Evolutionary conservation across 176 grass and related monocot genomes (phyloP), one percentile per base, ranked within the genome.

Genomic region (Paspalum vaginatum): DNA sequence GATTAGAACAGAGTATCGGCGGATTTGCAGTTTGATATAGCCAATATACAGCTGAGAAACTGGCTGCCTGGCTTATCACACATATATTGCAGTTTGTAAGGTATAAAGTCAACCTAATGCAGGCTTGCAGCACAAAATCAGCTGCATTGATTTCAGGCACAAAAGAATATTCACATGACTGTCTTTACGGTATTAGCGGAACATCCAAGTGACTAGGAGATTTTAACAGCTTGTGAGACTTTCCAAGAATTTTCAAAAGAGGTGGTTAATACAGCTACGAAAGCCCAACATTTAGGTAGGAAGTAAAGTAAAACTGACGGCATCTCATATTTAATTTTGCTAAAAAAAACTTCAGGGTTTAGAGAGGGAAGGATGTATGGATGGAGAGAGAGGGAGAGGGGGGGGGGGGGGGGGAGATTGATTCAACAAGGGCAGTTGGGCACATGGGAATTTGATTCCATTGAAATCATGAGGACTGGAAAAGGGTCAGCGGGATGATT

Each of bases 401-500:
- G n/a, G n/a, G n/a, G n/a, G n/a, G n/a, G n/a, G n/a, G 54, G 32
- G 32, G 32, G 32, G 32, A 32, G 32, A 32, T 1, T 32, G 3
- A n/a, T n/a, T 32, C 32, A 32, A 32, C 32, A 32, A 32, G 2
- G 32, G 32, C 32, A 32, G 32, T 32, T 11, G 55, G 8, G 54
- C 18, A 7, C 20, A 10, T 18, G 12, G 24, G 13, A 27, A 62
- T 27, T 76, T 39, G 42, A 68, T 69, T 53, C 21, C 45, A 15
- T 37, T 75, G 11, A 44, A 58, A 68, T 7, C 22, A 37, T 14
- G 13, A 61, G 60, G 18, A 64, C 7, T 78, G 66, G 14, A 39
- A 65, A 46, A 20, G 49, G 21, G 25, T 78, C 71, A 49, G 39
- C 38, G 78, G 74, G 50, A 87, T 62, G 44, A 49, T 77, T 71